Base-by-base conservation (phyloP, 2,329 filamentous ascomycete species). In the Trichoderma harzianum region DNA sequence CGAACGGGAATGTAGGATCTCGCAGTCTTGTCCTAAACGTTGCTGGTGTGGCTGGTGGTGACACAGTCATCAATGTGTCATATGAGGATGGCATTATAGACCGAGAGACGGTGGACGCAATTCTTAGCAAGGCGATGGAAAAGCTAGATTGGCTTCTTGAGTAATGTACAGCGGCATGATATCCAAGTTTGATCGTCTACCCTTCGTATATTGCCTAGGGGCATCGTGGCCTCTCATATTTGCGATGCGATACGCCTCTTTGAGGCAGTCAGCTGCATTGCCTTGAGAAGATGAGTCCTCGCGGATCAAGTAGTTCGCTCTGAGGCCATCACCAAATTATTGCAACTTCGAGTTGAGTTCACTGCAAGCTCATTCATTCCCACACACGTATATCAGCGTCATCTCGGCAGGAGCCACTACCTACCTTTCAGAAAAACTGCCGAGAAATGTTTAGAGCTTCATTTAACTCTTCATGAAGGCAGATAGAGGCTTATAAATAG, bases 381-480 rank as follows among this genome's bases (percentile, higher is more conserved):
- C 16, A 5, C 39, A 2, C 39, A 43, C 39, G 7, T 5, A 43
- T n/a, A 43, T n/a, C n/a, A 7, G n/a, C 11, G 21, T 51, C 43
- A 12, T 51, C 4, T 12, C 5, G 2, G 43, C 1, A 12, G n/a
- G n/a, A 51, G 5, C 36, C 0, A n/a, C 16, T 18, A 43, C 0
- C 3, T 43, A 43, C 0, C 3, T 43, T 18, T 1, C 3, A 10
- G 36, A 43, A 43, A 1, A n/a, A 18, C 2, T 0, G 0, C 10
- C n/a, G 12, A 1, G n/a, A n/a, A 47, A 47, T 47, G 0, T 6
- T 21, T 4, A 47, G n/a, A n/a, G n/a, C 4, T 21, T 21, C n/a
- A n/a, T n/a, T n/a, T n/a, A n/a, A n/a, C n/a, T n/a, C n/a, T n/a
- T n/a, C n/a, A n/a, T n/a, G n/a, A n/a, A n/a, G n/a, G n/a, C 43